phyloP scores from a whole-genome alignment of 257 asterid genomes.

The Primulina eburnea region DNA sequence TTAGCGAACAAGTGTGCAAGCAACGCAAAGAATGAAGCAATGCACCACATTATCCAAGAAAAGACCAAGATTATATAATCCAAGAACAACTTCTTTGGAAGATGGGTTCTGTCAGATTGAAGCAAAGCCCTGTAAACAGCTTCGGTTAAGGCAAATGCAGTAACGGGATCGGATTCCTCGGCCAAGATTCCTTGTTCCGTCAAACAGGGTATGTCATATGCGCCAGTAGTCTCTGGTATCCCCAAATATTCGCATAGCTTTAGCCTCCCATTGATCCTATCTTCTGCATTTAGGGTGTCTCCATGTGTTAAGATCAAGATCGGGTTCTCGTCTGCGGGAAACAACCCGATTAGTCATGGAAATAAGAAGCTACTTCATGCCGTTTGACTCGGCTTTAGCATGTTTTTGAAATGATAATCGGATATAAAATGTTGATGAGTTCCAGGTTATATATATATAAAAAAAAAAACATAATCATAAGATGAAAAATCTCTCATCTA shows the following conservation, averaged over 20 bases:
- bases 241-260: conserved; percentile 55
- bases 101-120: conserved; percentile 56
- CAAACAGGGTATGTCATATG: conserved; percentile 58
- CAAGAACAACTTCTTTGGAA: conserved; percentile 41
- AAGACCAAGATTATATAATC: conserved; percentile 31
- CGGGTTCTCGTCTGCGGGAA: conserved; percentile 52
- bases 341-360: background rate
- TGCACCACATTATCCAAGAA: conserved; percentile 45
- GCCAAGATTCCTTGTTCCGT: conserved; percentile 62
- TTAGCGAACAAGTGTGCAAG: conserved; percentile 52
- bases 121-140: conserved; percentile 56
- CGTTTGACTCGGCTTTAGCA: background rate
- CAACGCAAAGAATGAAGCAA: conserved; percentile 45
- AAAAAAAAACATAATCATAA: too few relatives aligned
- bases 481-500: too few relatives aligned
- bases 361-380: background rate
- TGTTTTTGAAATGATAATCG: background rate
- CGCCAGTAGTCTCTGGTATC: conserved; percentile 55
- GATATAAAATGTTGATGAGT: background rate
- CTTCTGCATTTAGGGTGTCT: conserved; percentile 43
- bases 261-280: conserved; percentile 46
- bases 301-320: conserved; percentile 65
- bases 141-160: conserved; percentile 61
- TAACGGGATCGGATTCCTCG: conserved; percentile 49
- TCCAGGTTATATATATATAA: too few relatives aligned